Evolutionary conservation across 202 grass and related monocot genomes (phyloP).

Genomic region (Panicum hallii): DNA sequence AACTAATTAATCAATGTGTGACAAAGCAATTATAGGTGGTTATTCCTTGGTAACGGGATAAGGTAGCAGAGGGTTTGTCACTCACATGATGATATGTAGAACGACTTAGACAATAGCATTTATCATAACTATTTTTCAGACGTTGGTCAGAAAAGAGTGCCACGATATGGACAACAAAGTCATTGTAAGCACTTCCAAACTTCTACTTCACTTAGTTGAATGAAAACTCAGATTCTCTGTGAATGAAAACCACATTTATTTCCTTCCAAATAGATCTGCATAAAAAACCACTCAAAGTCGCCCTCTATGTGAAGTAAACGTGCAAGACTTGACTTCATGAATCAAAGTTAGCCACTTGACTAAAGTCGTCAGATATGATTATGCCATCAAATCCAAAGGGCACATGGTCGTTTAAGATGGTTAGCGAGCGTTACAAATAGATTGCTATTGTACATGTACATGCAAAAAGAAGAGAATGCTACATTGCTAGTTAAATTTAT

Average conservation of each 20-base stretch:
- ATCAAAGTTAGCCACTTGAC: neutral
- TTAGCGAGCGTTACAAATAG: too few relatives aligned
- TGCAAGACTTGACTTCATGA: neutral
- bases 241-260: neutral
- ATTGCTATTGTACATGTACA: too few relatives aligned
- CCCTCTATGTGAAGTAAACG: neutral
- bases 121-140: neutral
- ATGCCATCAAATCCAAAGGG: neutral
- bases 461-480: too few relatives aligned
- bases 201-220: neutral
- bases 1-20: neutral
- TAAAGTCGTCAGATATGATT: neutral
- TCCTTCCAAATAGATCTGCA: neutral
- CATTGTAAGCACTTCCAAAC: neutral
- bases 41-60: neutral
- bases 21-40: neutral
- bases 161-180: conserved; percentile 7
- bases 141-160: neutral
- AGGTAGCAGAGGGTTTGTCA: neutral
- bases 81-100: neutral
- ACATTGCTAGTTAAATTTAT: too few relatives aligned
- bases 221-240: neutral
- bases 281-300: neutral
- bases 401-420: neutral
- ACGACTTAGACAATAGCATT: neutral